Evolutionary conservation across 257 asterid species (phyloP).

Genomic region (Nicotiana benthamiana): DNA sequence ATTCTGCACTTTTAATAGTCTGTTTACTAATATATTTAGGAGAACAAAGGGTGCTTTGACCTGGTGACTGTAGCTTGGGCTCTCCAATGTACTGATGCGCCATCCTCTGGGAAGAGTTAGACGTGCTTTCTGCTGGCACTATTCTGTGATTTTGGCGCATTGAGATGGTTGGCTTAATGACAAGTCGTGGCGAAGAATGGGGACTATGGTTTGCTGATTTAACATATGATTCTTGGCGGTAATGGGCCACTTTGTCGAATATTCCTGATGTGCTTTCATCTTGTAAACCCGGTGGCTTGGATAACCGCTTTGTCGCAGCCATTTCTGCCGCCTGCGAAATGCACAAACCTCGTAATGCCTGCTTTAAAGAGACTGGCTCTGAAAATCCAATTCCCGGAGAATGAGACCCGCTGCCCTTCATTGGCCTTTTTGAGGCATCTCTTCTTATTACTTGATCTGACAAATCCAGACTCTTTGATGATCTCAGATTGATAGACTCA

Average conservation of each 20-base stretch:
- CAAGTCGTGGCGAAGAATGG: slow-evolving; percentile 32
- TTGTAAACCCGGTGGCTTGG: slow-evolving; percentile 50
- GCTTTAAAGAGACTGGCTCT: slow-evolving; percentile 78
- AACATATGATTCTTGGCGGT: slow-evolving; percentile 27
- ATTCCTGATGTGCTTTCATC: slow-evolving; percentile 46
- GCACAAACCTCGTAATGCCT: slow-evolving; percentile 88
- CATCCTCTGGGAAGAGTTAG: background rate
- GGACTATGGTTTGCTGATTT: slow-evolving; percentile 27
- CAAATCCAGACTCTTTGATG: slow-evolving; percentile 40
- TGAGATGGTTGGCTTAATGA: slow-evolving; percentile 8
- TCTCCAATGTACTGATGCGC: background rate
- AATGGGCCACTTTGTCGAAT: slow-evolving; percentile 15
- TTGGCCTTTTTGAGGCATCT: slow-evolving; percentile 66
- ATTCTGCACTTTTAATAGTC: background rate
- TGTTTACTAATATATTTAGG: background rate
- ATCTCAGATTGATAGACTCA: slow-evolving; percentile 33
- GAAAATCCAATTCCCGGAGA: slow-evolving; percentile 80
- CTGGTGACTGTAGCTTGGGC: background rate
- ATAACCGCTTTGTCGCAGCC: slow-evolving; percentile 66
- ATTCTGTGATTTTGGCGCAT: slow-evolving; percentile 5
- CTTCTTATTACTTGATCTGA: slow-evolving; percentile 24
- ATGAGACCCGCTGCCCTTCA: slow-evolving; percentile 44
- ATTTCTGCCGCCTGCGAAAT: slow-evolving; percentile 93
- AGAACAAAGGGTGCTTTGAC: slow-evolving; percentile 1
- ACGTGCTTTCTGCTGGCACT: slow-evolving; percentile 1